These are phyloP conservation scores for Camellia granthamiana DNA, from an alignment of 148 eudicot species.

Conservation along the genomic window DNA sequence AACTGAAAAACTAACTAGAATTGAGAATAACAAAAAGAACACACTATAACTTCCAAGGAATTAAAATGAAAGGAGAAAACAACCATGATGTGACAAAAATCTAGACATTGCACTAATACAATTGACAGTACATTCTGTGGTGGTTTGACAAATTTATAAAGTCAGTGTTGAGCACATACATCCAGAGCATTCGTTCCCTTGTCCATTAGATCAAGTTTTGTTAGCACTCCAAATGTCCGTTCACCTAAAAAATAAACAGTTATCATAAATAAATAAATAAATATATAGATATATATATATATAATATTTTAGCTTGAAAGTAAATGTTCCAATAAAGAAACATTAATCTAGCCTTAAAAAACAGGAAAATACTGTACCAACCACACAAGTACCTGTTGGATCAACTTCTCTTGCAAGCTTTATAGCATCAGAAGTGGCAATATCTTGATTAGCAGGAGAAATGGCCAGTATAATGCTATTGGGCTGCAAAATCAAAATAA, in stretches of 20 bases:
- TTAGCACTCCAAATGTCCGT: slow-evolving; percentile 94
- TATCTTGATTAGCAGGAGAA: slow-evolving; percentile 99
- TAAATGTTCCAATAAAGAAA: not conserved
- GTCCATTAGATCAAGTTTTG: slow-evolving; percentile 98
- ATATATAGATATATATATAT: too few species aligned
- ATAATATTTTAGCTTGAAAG: not conserved
- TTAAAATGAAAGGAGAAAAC: not conserved
- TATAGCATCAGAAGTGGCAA: slow-evolving; percentile 99
- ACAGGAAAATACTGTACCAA: not conserved
- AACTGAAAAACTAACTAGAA: not conserved
- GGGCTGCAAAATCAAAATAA: slow-evolving; percentile 55
- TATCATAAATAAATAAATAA: not conserved
- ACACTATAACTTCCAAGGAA: not conserved
- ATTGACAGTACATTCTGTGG: not conserved
- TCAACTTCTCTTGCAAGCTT: slow-evolving; percentile 99
- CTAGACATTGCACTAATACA: slow-evolving; percentile 2
- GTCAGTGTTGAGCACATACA: slow-evolving; percentile 41
- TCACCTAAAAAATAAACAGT: slow-evolving; percentile 52
- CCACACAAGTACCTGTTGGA: slow-evolving; percentile 60
- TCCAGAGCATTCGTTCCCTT: slow-evolving; percentile 92
- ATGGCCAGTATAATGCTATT: slow-evolving; percentile 96
- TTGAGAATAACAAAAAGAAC: not conserved
- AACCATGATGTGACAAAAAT: not conserved
- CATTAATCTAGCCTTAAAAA: not conserved
- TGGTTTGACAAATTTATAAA: not conserved